phyloP scores from a whole-genome alignment of 176 grass and related monocot species.

The Raddia distichophylla region DNA sequence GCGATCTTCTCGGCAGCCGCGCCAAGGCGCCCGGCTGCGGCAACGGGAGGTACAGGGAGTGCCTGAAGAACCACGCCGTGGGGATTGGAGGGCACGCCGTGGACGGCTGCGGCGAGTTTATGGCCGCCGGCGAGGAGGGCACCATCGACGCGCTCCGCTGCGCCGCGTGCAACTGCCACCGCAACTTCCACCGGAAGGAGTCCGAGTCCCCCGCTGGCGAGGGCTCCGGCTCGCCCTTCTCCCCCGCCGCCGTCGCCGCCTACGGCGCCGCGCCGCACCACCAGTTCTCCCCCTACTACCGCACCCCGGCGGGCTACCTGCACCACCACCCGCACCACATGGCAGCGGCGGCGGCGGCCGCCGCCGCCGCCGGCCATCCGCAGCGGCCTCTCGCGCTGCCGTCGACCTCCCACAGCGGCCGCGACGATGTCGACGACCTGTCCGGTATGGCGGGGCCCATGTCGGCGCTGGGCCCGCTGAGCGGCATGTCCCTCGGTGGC shows the following conservation, averaged over 20 bases:
- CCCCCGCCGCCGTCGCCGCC: constrained; percentile 46
- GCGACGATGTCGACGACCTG: constrained; percentile 55
- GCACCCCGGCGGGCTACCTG: constrained; percentile 62
- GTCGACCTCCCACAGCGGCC: constrained; percentile 54
- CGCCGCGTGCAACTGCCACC: constrained; percentile 88
- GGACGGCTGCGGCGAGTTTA: constrained; percentile 94
- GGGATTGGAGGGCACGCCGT: constrained; percentile 74
- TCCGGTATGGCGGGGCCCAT: constrained; percentile 48
- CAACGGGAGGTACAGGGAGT: constrained; percentile 69
- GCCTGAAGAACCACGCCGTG: constrained; percentile 88
- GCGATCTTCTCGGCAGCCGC: constrained; percentile 2
- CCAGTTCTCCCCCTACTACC: constrained; percentile 67
- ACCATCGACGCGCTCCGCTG: constrained; percentile 77
- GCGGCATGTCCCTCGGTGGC: constrained; percentile 43
- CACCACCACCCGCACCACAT: constrained; percentile 45
- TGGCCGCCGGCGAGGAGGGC: constrained; percentile 71
- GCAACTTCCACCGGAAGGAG: constrained; percentile 84
- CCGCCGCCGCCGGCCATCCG: constrained; percentile 8
- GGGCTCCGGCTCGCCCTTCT: constrained; percentile 50
- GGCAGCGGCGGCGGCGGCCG: constrained; percentile 18
- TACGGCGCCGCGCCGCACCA: constrained; percentile 48
- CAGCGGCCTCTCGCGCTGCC: constrained; percentile 51
- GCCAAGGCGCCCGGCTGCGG: constrained; percentile 8
- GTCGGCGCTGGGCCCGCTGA: constrained; percentile 36
- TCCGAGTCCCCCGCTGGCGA: constrained; percentile 28